phyloP scores from a whole-genome alignment of 2,329 filamentous ascomycete genomes.

The Elsinoe ampelina region DNA sequence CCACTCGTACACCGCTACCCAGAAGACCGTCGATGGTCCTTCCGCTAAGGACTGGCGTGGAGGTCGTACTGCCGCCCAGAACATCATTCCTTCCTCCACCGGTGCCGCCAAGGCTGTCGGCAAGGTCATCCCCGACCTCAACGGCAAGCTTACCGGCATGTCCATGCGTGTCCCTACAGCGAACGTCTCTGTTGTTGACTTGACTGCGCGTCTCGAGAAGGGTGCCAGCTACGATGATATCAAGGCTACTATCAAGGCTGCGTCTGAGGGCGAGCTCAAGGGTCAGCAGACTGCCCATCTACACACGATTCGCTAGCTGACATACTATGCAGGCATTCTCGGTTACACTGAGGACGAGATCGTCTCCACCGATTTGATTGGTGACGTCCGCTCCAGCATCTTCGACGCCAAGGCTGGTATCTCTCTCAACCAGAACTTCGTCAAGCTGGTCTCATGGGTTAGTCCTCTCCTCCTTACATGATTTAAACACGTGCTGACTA shows the following conservation, averaged over 20 bases:
- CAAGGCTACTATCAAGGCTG: conserved; percentile 80
- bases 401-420: conserved; percentile 99
- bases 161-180: conserved; percentile 96
- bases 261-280: conserved; percentile 74
- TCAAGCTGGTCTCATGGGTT: conserved; percentile 98
- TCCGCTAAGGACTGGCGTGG: conserved; percentile 99
- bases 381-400: conserved; percentile 89
- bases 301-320: too few species aligned
- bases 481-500: conserved; percentile 1
- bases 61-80: conserved; percentile 96
- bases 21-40: conserved; percentile 98
- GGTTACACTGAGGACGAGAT: conserved; percentile 95
- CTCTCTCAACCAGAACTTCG: conserved; percentile 94
- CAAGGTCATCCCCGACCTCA: conserved; percentile 96
- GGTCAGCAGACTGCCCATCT: conserved; percentile 47
- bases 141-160: conserved; percentile 99
- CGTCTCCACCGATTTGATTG: conserved; percentile 88
- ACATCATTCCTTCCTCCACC: conserved; percentile 99
- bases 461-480: conserved; percentile 36
- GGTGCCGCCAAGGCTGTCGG: conserved; percentile 99
- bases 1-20: conserved; percentile 99
- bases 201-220: conserved; percentile 93
- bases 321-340: conserved; percentile 56
- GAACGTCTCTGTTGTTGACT: conserved; percentile 98
- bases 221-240: conserved; percentile 78